phyloP scores from a whole-genome alignment of 1,284 basidiomycete species.

The Cystobasidium slooffiae region DNA sequence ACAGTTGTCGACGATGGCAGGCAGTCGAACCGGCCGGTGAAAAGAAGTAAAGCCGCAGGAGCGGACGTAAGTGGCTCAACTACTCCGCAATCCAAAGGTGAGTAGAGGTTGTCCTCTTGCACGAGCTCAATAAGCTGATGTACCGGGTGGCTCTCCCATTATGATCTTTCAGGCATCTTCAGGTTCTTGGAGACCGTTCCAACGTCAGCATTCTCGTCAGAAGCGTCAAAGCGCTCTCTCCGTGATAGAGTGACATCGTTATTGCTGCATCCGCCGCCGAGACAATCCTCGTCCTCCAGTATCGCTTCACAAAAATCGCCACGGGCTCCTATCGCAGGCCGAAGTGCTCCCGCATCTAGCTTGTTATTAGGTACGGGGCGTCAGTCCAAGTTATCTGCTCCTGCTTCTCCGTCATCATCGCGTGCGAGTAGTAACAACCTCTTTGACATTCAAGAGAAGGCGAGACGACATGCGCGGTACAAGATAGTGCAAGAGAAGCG shows the following conservation, averaged over 20 bases:
- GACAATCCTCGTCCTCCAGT: neutral
- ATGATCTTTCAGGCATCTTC: constrained; percentile 23
- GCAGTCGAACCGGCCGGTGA: constrained; percentile 22
- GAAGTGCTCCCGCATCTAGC: neutral
- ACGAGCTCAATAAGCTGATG: no score
- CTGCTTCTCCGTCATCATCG: constrained; percentile 9
- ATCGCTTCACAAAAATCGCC: neutral
- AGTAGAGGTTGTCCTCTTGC: neutral
- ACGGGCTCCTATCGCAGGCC: neutral
- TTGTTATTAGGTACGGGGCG: constrained; percentile 2
- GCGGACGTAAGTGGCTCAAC: neutral
- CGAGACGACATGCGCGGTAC: constrained; percentile 40
- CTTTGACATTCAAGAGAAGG: constrained; percentile 21
- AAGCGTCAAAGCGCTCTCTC: constrained; percentile 33
- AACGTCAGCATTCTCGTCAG: constrained; percentile 26
- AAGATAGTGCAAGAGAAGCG: constrained; percentile 45
- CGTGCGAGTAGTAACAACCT: constrained; percentile 3
- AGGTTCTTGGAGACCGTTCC: constrained; percentile 32
- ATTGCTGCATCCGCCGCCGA: constrained; percentile 28
- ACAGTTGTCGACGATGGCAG: constrained; percentile 10
- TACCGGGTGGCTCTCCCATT: neutral
- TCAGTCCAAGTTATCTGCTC: neutral
- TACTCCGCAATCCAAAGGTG: constrained; percentile 14
- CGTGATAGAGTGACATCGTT: constrained; percentile 27
- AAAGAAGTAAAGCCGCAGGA: neutral